Evolutionary conservation across 495 filamentous ascomycete genomes (phyloP), one percentile per base, ranked within the genome.

Genomic region (Talaromyces ruber): DNA sequence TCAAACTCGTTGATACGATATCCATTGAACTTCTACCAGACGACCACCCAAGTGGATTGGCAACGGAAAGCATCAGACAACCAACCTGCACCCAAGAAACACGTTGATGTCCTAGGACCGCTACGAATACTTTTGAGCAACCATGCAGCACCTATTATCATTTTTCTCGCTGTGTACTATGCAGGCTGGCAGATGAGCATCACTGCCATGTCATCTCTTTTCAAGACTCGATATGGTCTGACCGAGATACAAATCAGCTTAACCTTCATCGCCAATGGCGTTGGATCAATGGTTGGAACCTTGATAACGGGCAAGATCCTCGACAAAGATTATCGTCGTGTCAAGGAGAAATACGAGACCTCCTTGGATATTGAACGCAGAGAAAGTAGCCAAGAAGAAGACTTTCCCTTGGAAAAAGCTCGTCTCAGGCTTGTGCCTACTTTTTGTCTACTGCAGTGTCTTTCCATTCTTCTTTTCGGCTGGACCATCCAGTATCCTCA

Each of bases 131-230:
- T 80, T 16, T 53, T 70, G n/a, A 77, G 70, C 65, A 77, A 74
- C 55, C 66, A 73, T 26, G 73, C 76, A 25, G 63, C 73, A 0
- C 77, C 77, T 4, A 76, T 81, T n/a, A 77, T 82, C 32, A 9
- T 80, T 16, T 85, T 80, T 59, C 67, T 81, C 24, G 74, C 77
- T 1, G 64, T 82, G 0, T 80, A 81, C 66, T 83, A 83, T 63
- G 74, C 81, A 14, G 74, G 79, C 32, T 84, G 81, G 81, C 80
- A 83, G 60, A 83, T 84, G 79, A 80, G 72, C 62, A 82, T 82
- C 59, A 80, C 81, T 0, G 75, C 76, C 34, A 79, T 82, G 75
- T 81, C 81, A 0, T 73, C 79, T 11, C 71, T 84, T 8, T 83
- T 80, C 67, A 67, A 72, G 30, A 66, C 62, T 2, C 54, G 65